Base-by-base conservation (phyloP, 1,139 yeast genomes). In the Protomyces inundatus region DNA sequence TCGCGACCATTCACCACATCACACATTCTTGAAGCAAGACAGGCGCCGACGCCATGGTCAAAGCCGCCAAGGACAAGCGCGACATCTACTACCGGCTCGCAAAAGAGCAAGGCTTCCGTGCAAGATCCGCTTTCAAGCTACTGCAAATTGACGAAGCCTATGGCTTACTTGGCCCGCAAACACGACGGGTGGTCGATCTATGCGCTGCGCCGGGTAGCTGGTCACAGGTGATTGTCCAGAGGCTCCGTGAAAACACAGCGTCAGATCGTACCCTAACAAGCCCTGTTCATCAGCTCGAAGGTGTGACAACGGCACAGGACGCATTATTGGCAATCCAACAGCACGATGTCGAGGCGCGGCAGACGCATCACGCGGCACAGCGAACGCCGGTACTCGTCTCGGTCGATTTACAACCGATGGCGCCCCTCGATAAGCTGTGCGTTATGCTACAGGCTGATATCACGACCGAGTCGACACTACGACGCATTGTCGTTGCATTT, bases 151-250 rank as follows among this genome's bases (percentile, higher is more conserved):
- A 93, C 72, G 96, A 91, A 65, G 91, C 91, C 74, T 93, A 93
- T 73, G 86, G 87, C 68, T 80, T 93, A 10, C 87, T 93, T 70
- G 80, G 84, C 62, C 46, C 32, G 14, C 88, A 84, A 42, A 83
- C 90, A 46, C 80, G 80, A 54, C 79, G 97, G 69, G 98, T 93
- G 5, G 98, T 93, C 7, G 98, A 93, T 76, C 80, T 93, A 51
- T 93, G 98, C 80, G 98, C 98, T 23, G 98, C 98, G 3, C 98
- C 98, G 0, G 98, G 98, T 1, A 90, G 97, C 3, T 93, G 98
- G 98, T 88, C 96, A 1, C 98, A 93, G 73, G 98, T 93, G 0
- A 80, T 93, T n/a, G 84, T 95, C 7, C 77, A 88, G 67, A 86
- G 85, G 35, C 40, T 60, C 23, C 33, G 39, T 16, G n/a, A 10